These are phyloP conservation scores for Spathaspora boniae DNA, from an alignment of 805 yeast species.

Conservation along the genomic window DNA sequence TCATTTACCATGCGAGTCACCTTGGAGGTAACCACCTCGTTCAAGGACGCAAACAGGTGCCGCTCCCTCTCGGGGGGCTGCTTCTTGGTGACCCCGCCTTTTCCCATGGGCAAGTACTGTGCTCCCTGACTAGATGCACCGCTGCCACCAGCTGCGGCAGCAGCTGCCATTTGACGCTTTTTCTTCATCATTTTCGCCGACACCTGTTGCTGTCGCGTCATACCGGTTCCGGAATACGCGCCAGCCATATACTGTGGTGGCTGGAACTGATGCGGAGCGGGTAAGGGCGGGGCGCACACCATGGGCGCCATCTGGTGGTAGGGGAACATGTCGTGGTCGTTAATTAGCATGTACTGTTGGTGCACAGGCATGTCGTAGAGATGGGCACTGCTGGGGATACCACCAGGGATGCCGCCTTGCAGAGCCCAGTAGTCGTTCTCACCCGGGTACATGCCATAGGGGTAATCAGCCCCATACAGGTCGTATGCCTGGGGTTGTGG, in stretches of 20 bases:
- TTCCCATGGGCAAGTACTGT: no score
- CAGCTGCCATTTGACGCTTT: slow-evolving; percentile 2
- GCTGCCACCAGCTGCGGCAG: no score
- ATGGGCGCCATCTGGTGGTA: background rate
- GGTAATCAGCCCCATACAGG: no score
- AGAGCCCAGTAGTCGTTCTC: no score
- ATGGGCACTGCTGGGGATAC: no score
- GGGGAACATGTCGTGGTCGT: slow-evolving; percentile 6
- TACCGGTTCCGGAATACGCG: background rate
- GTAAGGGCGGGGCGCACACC: slow-evolving; percentile 1
- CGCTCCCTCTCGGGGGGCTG: slow-evolving; percentile 1
- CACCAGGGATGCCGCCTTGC: no score
- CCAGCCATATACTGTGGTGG: background rate
- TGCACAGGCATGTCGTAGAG: background rate
- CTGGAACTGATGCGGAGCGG: no score
- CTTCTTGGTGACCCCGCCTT: slow-evolving; percentile 1
- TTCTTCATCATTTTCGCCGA: slow-evolving; percentile 2
- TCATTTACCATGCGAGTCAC: slow-evolving; percentile 3
- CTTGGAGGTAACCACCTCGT: slow-evolving; percentile 6
- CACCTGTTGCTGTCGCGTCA: slow-evolving; percentile 1
- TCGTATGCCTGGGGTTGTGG: slow-evolving; percentile 4
- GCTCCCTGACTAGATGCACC: no score
- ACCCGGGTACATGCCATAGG: no score
- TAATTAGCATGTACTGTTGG: slow-evolving; percentile 1
- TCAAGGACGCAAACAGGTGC: background rate